phyloP scores from a whole-genome alignment of 73 alveolate species.

The Symbiodinium pilosum region DNA sequence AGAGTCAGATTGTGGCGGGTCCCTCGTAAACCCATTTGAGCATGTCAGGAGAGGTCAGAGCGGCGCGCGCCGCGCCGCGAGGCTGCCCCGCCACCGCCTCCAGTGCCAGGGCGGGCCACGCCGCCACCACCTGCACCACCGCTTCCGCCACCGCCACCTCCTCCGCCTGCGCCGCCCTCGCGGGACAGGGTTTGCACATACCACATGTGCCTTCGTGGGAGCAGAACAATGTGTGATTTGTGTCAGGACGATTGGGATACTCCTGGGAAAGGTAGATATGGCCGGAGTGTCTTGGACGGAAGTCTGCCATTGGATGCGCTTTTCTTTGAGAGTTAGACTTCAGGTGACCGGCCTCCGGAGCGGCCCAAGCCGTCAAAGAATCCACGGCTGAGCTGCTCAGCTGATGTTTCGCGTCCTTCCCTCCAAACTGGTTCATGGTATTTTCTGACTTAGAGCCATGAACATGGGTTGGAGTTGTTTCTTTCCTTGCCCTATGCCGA shows the following conservation, averaged over 20 bases:
- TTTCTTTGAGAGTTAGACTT: background rate
- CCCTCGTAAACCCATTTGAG: background rate
- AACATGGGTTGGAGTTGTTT: too few species aligned
- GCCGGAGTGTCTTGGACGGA: background rate
- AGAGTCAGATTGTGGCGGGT: background rate
- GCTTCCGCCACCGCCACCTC: conserved; percentile 63
- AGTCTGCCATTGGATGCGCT: too few species aligned
- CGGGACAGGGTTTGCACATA: too few species aligned
- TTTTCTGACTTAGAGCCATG: too few species aligned
- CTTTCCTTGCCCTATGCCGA: too few species aligned
- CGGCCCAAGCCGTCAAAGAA: background rate
- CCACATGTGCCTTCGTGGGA: too few species aligned
- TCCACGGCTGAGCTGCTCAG: background rate
- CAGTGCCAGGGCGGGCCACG: background rate
- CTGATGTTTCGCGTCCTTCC: too few species aligned
- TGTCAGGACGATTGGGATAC: background rate
- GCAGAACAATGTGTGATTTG: too few species aligned
- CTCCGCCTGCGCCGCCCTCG: conserved; percentile 32
- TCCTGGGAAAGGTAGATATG: background rate
- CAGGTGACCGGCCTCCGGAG: background rate
- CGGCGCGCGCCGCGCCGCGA: conserved; percentile 30
- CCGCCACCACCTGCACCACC: background rate
- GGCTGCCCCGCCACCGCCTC: background rate
- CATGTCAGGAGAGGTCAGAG: background rate
- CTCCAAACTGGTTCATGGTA: too few species aligned